Percentiles rank a stretch among this genome's conserved stretches.
Evolutionary conservation across 73 alveolate species (phyloP).

Genomic region (Paramecium primaurelia): DNA sequence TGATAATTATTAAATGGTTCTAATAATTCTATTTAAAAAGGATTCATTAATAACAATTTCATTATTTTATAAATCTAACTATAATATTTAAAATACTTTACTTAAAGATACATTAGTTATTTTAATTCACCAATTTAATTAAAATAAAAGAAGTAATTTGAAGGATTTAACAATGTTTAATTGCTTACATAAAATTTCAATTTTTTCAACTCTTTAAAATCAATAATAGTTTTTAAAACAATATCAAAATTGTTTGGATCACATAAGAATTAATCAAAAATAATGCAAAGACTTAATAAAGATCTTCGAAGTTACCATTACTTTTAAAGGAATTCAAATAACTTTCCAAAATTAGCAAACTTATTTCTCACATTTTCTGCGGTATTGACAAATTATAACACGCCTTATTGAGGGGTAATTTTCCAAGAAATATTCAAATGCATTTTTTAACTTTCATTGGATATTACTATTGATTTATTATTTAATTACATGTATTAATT

Average conservation of each 20-base stretch:
- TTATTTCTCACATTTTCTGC: background rate
- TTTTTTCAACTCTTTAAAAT: background rate
- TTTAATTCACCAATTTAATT: background rate
- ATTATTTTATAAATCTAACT: background rate
- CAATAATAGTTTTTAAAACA: background rate
- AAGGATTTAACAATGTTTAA: background rate
- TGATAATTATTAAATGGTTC: background rate
- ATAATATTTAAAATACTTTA: background rate
- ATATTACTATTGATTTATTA: background rate
- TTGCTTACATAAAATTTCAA: background rate
- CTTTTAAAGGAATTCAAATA: constrained; percentile 17
- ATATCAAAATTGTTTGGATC: background rate
- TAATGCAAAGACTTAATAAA: background rate
- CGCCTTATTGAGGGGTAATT: background rate
- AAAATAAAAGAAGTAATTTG: background rate
- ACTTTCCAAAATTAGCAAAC: background rate
- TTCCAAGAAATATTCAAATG: background rate
- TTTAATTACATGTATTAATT: background rate
- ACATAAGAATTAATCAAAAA: background rate
- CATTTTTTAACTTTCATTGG: background rate
- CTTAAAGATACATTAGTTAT: background rate
- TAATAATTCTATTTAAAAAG: background rate
- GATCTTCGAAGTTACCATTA: constrained; percentile 16
- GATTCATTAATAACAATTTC: background rate
- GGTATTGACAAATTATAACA: background rate